phyloP scores from a whole-genome alignment of 345 rosid species.

The Salix exigua region DNA sequence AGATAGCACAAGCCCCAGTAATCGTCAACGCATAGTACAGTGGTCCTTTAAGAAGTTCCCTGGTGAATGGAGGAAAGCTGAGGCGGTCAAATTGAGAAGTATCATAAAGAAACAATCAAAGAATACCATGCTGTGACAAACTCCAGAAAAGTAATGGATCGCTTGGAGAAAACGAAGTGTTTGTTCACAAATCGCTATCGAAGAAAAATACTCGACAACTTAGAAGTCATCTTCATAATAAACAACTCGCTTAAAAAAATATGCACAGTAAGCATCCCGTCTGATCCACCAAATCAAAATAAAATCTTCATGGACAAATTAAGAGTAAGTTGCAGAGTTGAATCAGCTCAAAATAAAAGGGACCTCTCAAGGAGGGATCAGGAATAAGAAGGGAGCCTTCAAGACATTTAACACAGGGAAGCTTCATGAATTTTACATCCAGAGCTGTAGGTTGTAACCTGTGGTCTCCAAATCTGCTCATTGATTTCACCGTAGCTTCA shows the following conservation, averaged over 20 bases:
- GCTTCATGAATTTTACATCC: not conserved
- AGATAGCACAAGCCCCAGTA: constrained; percentile 52
- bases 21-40: constrained; percentile 64
- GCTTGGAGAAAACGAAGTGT: not conserved
- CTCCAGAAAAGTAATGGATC: not conserved
- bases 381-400: not conserved
- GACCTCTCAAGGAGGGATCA: not conserved
- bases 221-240: not conserved
- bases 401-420: not conserved
- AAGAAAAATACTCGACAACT: not conserved
- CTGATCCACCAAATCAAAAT: not conserved
- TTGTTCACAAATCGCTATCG: not conserved
- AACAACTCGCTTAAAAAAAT: not conserved
- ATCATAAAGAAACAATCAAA: not conserved
- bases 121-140: not conserved
- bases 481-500: constrained; percentile 84
- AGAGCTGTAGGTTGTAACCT: constrained; percentile 40
- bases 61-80: constrained; percentile 33
- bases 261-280: not conserved
- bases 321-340: not conserved
- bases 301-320: not conserved
- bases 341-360: not conserved
- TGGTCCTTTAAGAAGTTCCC: constrained; percentile 96
- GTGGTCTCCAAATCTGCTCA: constrained; percentile 88
- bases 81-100: constrained; percentile 14